Evolutionary conservation across 495 filamentous ascomycete species (phyloP).

Genomic region (Parachaetomium inaequale): DNA sequence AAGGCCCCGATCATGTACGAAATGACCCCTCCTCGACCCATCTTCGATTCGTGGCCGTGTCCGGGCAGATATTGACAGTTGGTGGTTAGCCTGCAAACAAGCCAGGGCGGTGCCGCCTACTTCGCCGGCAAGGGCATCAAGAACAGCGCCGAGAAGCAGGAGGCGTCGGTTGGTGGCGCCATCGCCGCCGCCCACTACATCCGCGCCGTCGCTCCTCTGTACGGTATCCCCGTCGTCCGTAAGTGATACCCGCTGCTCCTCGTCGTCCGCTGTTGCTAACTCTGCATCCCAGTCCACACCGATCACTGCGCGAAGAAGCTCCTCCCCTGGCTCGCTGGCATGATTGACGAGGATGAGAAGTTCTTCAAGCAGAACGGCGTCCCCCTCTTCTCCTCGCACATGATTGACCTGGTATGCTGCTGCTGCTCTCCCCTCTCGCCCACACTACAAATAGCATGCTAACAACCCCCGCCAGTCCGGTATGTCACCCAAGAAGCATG

Average conservation of each 20-base stretch:
- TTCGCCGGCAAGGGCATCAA: constrained; percentile 91
- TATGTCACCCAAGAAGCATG: constrained; percentile 10
- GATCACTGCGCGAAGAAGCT: constrained; percentile 93
- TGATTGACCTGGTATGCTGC: constrained; percentile 74
- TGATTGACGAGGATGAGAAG: constrained; percentile 85
- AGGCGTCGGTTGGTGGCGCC: constrained; percentile 81
- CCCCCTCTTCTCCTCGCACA: constrained; percentile 92
- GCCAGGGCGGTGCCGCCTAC: constrained; percentile 91
- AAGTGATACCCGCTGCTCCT: constrained; percentile 53
- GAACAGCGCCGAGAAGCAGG: constrained; percentile 68
- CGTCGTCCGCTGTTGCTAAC: constrained; percentile 1
- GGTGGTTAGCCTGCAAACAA: constrained; percentile 61
- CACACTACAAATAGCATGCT: not conserved
- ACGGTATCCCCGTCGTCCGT: constrained; percentile 86
- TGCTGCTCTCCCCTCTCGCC: not conserved
- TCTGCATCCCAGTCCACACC: constrained; percentile 22
- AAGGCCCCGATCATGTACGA: constrained; percentile 72
- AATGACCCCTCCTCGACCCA: not conserved
- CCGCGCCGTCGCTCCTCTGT: constrained; percentile 78
- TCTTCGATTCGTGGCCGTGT: not conserved
- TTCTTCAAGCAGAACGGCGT: constrained; percentile 90
- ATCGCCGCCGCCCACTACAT: constrained; percentile 92
- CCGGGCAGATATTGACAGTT: constrained; percentile 2
- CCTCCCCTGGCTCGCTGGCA: constrained; percentile 88
- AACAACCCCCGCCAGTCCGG: constrained; percentile 19